Evolutionary conservation across 768 basidiomycete species (phyloP).

Genomic region (Tylopilus sp.): DNA sequence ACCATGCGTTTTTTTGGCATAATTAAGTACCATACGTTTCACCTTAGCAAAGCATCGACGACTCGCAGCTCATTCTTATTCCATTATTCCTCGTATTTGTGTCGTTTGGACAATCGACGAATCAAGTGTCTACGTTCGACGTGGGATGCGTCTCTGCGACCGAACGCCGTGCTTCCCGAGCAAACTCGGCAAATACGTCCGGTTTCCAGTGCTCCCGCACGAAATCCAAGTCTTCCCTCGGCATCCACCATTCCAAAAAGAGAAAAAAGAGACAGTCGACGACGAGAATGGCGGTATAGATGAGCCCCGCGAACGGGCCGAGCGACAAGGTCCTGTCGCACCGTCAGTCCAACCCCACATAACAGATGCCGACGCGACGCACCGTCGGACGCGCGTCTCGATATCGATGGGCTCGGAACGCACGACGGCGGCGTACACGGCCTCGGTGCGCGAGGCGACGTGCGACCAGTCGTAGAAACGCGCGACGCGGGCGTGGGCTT

Average conservation of each 20-base stretch:
- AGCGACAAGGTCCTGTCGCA: slow-evolving; percentile 63
- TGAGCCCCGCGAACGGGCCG: slow-evolving; percentile 79
- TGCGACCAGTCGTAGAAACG: slow-evolving; percentile 86
- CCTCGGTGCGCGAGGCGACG: slow-evolving; percentile 77
- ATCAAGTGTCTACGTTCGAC: background rate
- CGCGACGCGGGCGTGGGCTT: slow-evolving; percentile 74
- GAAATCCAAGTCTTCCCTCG: slow-evolving; percentile 72
- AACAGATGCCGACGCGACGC: slow-evolving; percentile 4
- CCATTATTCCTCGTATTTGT: slow-evolving; percentile 21
- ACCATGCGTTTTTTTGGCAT: background rate
- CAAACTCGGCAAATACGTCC: slow-evolving; percentile 20
- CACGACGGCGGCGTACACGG: slow-evolving; percentile 73
- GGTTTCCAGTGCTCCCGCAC: slow-evolving; percentile 65
- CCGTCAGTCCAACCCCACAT: background rate
- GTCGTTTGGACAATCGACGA: slow-evolving; percentile 6
- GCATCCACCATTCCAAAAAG: slow-evolving; percentile 81
- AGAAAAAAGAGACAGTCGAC: slow-evolving; percentile 88
- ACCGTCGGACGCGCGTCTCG: slow-evolving; percentile 79
- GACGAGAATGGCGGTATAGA: slow-evolving; percentile 83
- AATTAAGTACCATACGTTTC: background rate
- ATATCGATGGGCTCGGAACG: slow-evolving; percentile 60
- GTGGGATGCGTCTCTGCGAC: background rate
- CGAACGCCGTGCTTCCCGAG: background rate
- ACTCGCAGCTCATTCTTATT: slow-evolving; percentile 11
- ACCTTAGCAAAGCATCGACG: background rate